Conservation (phyloP, 2,329 filamentous ascomycete genomes). For the Didymella pomorum region DNA sequence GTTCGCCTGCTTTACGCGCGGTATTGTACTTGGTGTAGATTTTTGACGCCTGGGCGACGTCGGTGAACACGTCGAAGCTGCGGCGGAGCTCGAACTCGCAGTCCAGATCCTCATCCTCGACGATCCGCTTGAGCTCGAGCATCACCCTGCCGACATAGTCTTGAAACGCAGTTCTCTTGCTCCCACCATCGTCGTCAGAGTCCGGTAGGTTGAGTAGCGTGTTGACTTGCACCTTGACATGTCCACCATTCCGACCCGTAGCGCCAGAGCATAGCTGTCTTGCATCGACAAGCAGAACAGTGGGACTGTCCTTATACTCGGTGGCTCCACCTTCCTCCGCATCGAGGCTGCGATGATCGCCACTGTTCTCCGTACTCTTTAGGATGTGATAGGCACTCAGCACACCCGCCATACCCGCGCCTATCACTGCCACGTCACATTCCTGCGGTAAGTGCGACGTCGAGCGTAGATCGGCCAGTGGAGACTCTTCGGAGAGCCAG, state of each 20-base stretch:
- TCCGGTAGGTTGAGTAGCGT: conserved; percentile 34
- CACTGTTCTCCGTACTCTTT: background rate
- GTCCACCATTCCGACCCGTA: conserved; percentile 47
- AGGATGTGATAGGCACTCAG: conserved; percentile 43
- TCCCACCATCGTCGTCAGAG: background rate
- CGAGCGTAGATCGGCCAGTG: conserved; percentile 38
- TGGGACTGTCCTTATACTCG: background rate
- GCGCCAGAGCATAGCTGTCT: conserved; percentile 35
- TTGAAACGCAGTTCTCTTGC: conserved; percentile 25
- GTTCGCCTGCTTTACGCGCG: conserved; percentile 15
- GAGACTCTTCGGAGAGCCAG: conserved; percentile 47
- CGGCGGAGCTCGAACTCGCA: conserved; percentile 38
- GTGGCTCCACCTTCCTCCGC: background rate
- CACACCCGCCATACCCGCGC: conserved; percentile 47
- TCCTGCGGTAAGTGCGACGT: conserved; percentile 37
- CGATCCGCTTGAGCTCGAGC: conserved; percentile 23
- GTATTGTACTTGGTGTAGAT: conserved; percentile 22
- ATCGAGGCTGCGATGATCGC: background rate
- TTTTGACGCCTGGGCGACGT: conserved; percentile 10
- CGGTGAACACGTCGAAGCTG: conserved; percentile 32
- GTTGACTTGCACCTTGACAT: conserved; percentile 58
- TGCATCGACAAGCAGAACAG: conserved; percentile 37
- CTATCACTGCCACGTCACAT: conserved; percentile 46
- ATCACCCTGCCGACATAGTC: conserved; percentile 24
- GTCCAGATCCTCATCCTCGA: conserved; percentile 24